These are phyloP conservation scores for Candida nanaspora DNA, from an alignment of 805 yeast genomes.

Conservation along the genomic window DNA sequence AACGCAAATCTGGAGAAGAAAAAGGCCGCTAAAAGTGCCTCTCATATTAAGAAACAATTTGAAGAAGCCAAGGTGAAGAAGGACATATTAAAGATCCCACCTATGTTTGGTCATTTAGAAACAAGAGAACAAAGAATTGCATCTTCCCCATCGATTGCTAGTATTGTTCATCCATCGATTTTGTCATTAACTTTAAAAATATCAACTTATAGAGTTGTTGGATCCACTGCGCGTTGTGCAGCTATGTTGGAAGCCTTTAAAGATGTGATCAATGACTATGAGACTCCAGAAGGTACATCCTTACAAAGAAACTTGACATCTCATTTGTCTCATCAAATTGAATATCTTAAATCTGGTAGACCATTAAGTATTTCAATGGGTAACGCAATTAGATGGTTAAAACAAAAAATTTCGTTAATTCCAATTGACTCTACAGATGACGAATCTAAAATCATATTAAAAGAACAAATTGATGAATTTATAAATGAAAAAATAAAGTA, in stretches of 20 bases:
- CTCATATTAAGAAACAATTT: constrained; percentile 48
- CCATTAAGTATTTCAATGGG: constrained; percentile 95
- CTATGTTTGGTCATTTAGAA: constrained; percentile 72
- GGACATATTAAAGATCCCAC: constrained; percentile 42
- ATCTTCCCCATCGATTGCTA: constrained; percentile 47
- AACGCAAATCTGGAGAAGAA: no score
- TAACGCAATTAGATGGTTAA: constrained; percentile 93
- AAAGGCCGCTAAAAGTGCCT: constrained; percentile 37
- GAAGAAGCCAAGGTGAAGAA: constrained; percentile 42
- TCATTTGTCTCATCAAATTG: constrained; percentile 87
- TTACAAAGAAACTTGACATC: constrained; percentile 83
- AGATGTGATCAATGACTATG: constrained; percentile 69
- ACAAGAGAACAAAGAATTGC: constrained; percentile 70
- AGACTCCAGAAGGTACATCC: constrained; percentile 80
- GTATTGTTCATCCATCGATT: constrained; percentile 82
- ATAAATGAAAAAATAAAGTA: constrained; percentile 79
- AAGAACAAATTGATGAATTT: constrained; percentile 68
- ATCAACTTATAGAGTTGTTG: constrained; percentile 80
- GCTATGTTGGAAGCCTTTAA: constrained; percentile 84
- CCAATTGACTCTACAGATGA: constrained; percentile 65
- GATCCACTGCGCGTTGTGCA: constrained; percentile 78
- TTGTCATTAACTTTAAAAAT: constrained; percentile 70
- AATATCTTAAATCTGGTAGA: constrained; percentile 81
- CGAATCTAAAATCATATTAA: constrained; percentile 58
- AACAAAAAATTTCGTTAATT: constrained; percentile 82